A percentile compares a stretch with the other conserved stretches of the same genome.
Evolutionary conservation across 306 rosid species (phyloP).

Genomic region (Nissolia schottii): DNA sequence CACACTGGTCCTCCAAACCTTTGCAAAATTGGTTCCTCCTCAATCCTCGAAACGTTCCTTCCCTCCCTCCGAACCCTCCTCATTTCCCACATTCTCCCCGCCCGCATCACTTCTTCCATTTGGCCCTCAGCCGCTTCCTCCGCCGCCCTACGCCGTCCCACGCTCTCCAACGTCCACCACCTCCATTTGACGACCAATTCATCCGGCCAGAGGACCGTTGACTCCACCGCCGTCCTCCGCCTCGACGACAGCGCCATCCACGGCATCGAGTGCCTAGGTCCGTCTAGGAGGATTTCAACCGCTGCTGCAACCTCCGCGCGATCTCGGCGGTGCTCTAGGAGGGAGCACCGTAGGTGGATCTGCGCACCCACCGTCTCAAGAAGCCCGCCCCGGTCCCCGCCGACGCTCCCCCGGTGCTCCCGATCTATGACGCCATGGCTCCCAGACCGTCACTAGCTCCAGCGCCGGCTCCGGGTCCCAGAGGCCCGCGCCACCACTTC

Average conservation of each 20-base stretch:
- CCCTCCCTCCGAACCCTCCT: slow-evolving; percentile 70
- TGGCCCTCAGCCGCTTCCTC: slow-evolving; percentile 48
- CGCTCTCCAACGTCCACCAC: slow-evolving; percentile 29
- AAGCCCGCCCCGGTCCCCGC: slow-evolving; percentile 66
- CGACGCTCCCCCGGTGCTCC: slow-evolving; percentile 80
- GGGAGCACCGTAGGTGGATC: slow-evolving; percentile 94
- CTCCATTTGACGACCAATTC: too few species aligned
- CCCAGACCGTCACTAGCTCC: slow-evolving; percentile 93
- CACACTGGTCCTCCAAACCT: too few species aligned
- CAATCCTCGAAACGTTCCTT: slow-evolving; percentile 68
- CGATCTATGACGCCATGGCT: slow-evolving; percentile 76
- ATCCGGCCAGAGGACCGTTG: slow-evolving; percentile 39
- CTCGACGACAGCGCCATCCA: slow-evolving; percentile 85
- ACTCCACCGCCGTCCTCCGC: slow-evolving; percentile 50
- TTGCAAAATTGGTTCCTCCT: too few species aligned
- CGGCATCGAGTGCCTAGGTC: slow-evolving; percentile 81
- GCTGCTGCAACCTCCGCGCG: slow-evolving; percentile 57
- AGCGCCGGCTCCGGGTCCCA: slow-evolving; percentile 94
- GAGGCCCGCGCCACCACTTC: slow-evolving; percentile 70
- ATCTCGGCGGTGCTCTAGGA: slow-evolving; percentile 80
- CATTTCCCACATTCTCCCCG: slow-evolving; percentile 88
- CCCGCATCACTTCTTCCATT: slow-evolving; percentile 24
- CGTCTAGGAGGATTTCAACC: slow-evolving; percentile 82
- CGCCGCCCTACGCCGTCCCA: slow-evolving; percentile 12
- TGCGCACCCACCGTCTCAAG: slow-evolving; percentile 75